These are phyloP conservation scores for Debaryomyces udenii DNA, from an alignment of 1,139 yeast species.

Conservation along the genomic window DNA sequence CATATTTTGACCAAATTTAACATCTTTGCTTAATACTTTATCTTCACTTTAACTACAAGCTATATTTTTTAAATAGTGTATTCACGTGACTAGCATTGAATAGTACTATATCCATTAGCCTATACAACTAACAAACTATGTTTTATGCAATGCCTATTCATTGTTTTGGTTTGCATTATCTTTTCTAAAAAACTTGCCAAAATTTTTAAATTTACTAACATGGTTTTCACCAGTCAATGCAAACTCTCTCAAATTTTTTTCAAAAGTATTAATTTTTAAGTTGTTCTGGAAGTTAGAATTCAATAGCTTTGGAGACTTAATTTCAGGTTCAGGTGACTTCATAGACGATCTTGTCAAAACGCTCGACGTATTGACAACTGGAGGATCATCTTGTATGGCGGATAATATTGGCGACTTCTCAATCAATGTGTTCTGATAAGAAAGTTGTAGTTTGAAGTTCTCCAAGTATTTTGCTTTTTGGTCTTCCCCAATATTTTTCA, in stretches of 20 bases:
- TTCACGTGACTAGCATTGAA: constrained; percentile 5
- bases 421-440: constrained; percentile 50
- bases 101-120: not conserved
- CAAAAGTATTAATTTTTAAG: constrained; percentile 52
- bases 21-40: constrained; percentile 10
- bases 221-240: constrained; percentile 56
- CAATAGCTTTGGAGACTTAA: constrained; percentile 30
- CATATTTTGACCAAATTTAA: constrained; percentile 67
- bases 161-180: constrained; percentile 26
- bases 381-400: constrained; percentile 21
- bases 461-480: constrained; percentile 59
- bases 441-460: constrained; percentile 59
- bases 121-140: not conserved
- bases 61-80: not conserved
- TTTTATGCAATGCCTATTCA: constrained; percentile 5
- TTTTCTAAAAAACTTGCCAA: constrained; percentile 61
- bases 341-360: constrained; percentile 11
- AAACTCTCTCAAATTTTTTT: constrained; percentile 58
- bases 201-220: constrained; percentile 56
- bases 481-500: constrained; percentile 59
- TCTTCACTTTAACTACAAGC: not conserved
- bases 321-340: constrained; percentile 26
- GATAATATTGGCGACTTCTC: constrained; percentile 48
- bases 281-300: constrained; percentile 16
- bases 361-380: constrained; percentile 1